Percentiles rank a stretch among this genome's conserved stretches.
phyloP scores from a whole-genome alignment of 805 yeast species.

The Candida fluviatilis region DNA sequence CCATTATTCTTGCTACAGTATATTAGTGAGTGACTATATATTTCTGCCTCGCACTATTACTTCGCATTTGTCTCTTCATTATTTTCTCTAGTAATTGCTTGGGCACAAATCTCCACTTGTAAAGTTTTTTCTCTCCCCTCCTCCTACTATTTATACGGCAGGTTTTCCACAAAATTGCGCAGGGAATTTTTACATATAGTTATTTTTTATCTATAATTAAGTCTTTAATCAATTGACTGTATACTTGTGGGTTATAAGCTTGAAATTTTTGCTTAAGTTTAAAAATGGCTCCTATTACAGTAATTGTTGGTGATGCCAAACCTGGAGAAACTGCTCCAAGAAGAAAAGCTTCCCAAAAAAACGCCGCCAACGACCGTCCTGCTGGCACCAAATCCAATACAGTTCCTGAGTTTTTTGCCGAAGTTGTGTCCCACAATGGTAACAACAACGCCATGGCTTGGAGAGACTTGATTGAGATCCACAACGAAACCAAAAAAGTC shows the following conservation, averaged over 20 bases:
- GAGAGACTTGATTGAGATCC: slow-evolving; percentile 72
- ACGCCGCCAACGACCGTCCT: slow-evolving; percentile 57
- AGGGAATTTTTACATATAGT: too few relatives aligned
- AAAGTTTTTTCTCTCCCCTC: not conserved
- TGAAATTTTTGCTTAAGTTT: not conserved
- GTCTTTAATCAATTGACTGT: not conserved
- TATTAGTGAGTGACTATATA: too few relatives aligned
- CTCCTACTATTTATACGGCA: not conserved
- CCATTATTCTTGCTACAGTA: too few relatives aligned
- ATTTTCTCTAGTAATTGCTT: not conserved
- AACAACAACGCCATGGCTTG: slow-evolving; percentile 61
- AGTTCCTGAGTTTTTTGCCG: slow-evolving; percentile 63
- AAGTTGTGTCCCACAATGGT: slow-evolving; percentile 56
- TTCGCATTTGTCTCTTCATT: not conserved
- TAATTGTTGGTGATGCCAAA: slow-evolving; percentile 66
- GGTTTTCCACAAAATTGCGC: not conserved
- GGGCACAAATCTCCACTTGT: not conserved
- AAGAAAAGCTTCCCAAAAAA: slow-evolving; percentile 52
- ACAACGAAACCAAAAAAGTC: slow-evolving; percentile 70
- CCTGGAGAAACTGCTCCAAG: slow-evolving; percentile 83
- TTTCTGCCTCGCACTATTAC: too few relatives aligned
- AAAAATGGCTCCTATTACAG: slow-evolving; percentile 29
- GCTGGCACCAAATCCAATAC: slow-evolving; percentile 58
- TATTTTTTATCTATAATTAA: too few relatives aligned
- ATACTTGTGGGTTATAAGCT: too few relatives aligned